These are phyloP conservation scores for Penicillium sp. DNA, from an alignment of 2,329 filamentous ascomycete species.

Conservation along the genomic window DNA sequence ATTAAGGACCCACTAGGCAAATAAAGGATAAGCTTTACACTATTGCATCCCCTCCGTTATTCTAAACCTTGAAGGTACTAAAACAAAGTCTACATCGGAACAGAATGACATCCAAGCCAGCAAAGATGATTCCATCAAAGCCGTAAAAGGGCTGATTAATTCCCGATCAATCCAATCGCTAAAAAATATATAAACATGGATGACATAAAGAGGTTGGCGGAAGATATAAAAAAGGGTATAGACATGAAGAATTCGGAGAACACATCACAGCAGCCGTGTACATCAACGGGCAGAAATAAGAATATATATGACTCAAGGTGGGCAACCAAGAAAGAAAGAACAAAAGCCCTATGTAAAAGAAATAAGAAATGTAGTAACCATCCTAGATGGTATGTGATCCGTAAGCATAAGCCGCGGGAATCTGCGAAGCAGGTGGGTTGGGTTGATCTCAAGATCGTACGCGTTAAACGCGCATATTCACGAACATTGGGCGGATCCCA, in stretches of 20 bases:
- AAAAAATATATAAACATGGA: constrained; percentile 7
- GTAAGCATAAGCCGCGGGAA: background rate
- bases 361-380: background rate
- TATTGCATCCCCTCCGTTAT: no score
- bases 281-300: constrained; percentile 1
- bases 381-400: constrained; percentile 2
- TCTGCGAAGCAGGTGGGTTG: background rate
- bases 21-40: background rate
- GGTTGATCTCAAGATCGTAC: constrained; percentile 12
- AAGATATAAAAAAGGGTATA: constrained; percentile 15
- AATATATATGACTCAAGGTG: constrained; percentile 13
- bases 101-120: constrained; percentile 1
- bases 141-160: background rate
- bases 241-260: constrained; percentile 17
- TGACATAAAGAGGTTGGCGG: constrained; percentile 1
- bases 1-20: background rate
- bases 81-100: background rate
- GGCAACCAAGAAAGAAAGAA: background rate
- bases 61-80: no score
- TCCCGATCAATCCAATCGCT: background rate
- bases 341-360: background rate
- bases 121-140: constrained; percentile 1
- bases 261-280: constrained; percentile 14
- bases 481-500: background rate
- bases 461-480: background rate